Percentiles rank a stretch among this genome's conserved stretches.
Conservation (phyloP, 106 monocot species). For the Cymbidium sinense region DNA sequence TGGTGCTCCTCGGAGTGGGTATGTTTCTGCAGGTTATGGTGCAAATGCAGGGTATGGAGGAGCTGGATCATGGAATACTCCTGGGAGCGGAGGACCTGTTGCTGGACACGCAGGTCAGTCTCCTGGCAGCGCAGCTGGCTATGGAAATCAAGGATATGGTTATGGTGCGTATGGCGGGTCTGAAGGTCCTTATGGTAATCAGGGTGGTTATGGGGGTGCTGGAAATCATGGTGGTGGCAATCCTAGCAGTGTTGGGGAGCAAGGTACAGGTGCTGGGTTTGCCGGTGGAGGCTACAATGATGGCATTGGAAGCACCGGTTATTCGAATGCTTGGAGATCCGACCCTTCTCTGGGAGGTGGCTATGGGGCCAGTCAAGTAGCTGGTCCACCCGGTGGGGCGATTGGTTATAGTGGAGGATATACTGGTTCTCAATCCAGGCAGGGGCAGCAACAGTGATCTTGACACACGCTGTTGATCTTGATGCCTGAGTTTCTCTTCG, state of each 20-base stretch:
- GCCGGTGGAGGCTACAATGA: slow-evolving; percentile 65
- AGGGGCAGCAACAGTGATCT: slow-evolving; percentile 59
- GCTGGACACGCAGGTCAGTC: slow-evolving; percentile 48
- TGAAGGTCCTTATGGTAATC: slow-evolving; percentile 54
- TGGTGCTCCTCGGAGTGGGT: slow-evolving; percentile 56
- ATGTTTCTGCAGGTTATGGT: slow-evolving; percentile 65
- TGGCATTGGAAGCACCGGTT: slow-evolving; percentile 39
- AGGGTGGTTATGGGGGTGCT: slow-evolving; percentile 58
- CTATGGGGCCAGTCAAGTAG: slow-evolving; percentile 40
- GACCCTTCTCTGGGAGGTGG: slow-evolving; percentile 63
- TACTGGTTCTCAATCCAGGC: slow-evolving; percentile 55
- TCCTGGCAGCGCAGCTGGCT: slow-evolving; percentile 36
- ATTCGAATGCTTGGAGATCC: slow-evolving; percentile 65
- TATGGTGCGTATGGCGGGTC: slow-evolving; percentile 52
- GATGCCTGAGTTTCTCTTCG: not conserved
- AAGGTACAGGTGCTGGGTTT: slow-evolving; percentile 34
- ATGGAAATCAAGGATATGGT: slow-evolving; percentile 82
- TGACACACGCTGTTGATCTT: too few species aligned
- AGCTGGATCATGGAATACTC: slow-evolving; percentile 45
- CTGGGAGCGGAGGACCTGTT: slow-evolving; percentile 17
- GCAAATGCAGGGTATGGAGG: slow-evolving; percentile 56
- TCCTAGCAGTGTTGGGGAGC: slow-evolving; percentile 15
- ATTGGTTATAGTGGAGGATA: slow-evolving; percentile 64
- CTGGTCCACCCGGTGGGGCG: slow-evolving; percentile 44
- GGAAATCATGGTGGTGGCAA: slow-evolving; percentile 30